Conservation (phyloP, 306 rosid genomes). For the Mucuna pruriens region DNA sequence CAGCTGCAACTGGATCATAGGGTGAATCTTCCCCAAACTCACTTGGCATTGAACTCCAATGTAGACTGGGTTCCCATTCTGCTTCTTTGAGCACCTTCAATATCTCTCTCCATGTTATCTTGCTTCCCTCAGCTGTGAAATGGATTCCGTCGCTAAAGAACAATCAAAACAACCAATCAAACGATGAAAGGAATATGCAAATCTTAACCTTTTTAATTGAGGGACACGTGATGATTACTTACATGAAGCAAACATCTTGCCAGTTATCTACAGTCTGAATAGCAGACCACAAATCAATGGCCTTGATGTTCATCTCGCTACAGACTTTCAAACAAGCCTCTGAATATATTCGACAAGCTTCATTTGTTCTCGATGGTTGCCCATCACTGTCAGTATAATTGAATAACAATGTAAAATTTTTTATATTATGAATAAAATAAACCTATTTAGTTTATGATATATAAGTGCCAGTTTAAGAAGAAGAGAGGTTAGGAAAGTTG, state of each 20-base stretch:
- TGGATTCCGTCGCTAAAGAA: conserved; percentile 73
- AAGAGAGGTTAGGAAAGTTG: neutral
- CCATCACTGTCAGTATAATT: conserved; percentile 10
- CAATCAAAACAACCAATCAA: neutral
- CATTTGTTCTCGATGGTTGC: conserved; percentile 40
- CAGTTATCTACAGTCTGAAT: conserved; percentile 61
- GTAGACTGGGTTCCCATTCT: conserved; percentile 67
- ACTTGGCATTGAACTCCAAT: conserved; percentile 51
- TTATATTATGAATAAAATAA: neutral
- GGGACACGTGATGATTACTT: conserved; percentile 30
- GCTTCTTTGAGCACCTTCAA: conserved; percentile 57
- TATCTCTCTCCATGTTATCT: conserved; percentile 62
- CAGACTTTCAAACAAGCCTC: conserved; percentile 68
- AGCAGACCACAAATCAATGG: conserved; percentile 62
- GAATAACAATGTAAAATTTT: neutral
- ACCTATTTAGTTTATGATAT: neutral
- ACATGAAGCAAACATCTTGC: conserved; percentile 64
- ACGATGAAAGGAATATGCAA: neutral
- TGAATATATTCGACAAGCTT: conserved; percentile 54
- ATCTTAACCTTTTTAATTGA: neutral
- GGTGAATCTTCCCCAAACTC: conserved; percentile 66
- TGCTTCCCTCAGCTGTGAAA: conserved; percentile 59
- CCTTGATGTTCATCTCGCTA: conserved; percentile 55
- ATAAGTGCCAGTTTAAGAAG: neutral
- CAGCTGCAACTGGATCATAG: conserved; percentile 32